Evolutionary conservation across 805 yeast species (phyloP), one percentile per base, ranked within the genome.

Genomic region (Candida nemodendra): DNA sequence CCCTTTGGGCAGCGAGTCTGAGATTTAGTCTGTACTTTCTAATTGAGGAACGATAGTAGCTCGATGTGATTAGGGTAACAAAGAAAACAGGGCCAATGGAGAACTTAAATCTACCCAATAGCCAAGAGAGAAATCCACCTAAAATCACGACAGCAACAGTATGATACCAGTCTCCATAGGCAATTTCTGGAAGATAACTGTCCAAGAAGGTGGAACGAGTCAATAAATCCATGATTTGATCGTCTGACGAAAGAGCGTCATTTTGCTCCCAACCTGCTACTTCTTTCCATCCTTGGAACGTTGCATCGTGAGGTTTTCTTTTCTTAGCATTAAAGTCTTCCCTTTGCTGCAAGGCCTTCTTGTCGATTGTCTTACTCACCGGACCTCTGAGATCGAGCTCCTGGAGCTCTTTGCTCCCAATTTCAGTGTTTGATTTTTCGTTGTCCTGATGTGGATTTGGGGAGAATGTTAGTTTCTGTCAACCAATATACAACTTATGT

Each of bases 151-250:
- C 71, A 0, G 77, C 96, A n/a, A 82, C 81, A 36, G 83, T 81
- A 61, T 93, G 98, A 57, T 83, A 93, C 99, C 99, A 93, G 57
- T 93, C 98, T 36, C 99, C 99, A 53, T 84, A 86, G 12, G 78
- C 74, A 25, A 65, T 69, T 19, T 86, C 83, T 6, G 95, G 95
- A 37, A 93, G 65, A 53, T 81, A 76, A 41, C 76, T 72, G 54
- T 89, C 96, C 41, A 90, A 66, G 24, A 84, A 54, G 0, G 97
- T 86, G 15, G 88, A 79, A 17, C 76, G 74, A 17, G 81, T 72
- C 41, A 79, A 63, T 50, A 89, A 66, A 59, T 89, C 96, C 45
- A 76, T 71, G 39, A 80, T 66, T 51, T 81, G 85, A 57, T 87
- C 95, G 25, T 82, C 85, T 7, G 77, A 62, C 2, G 74, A 78